Base-by-base conservation (phyloP, 1,284 basidiomycete species). In the Malassezia dermatis region DNA sequence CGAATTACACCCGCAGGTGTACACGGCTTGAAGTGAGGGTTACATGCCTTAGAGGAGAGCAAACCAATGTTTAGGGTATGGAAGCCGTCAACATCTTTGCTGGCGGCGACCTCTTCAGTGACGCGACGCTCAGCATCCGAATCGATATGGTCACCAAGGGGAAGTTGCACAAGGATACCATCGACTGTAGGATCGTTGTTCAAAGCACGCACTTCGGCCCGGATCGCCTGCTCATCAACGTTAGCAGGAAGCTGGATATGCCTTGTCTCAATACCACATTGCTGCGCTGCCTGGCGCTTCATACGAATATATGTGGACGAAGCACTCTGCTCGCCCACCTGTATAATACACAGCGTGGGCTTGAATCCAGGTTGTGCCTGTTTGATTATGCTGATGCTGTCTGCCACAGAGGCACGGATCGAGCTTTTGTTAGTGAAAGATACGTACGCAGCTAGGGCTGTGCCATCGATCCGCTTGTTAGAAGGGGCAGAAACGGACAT, bases 61-160 rank as follows among this genome's bases (percentile, higher is more conserved):
- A 90, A 86, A 26, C 94, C 94, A 65, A 98, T 96, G 78, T 98
- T 99, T 77, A 95, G 93, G 6, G 93, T 89, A 79, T 96, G 90
- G 81, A 99, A 99, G 84, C 93, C 94, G 77, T 99, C 94, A 56
- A 98, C 87, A 69, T 99, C 94, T 79, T 99, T 99, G 73, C 84
- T 81, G 13, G 90, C 89, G 61, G 83, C 85, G 64, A 99, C 83
- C n/a, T 88, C 84, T 77, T 96, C 93, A 37, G 91, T 94, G 51
- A 99, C 86, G 26, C 81, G 80, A 60, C 91, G 85, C 76, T 96
- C 93, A 28, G 84, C 89, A 27, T 88, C 87, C 17, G 85, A 77
- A 48, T 81, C 81, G 58, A 96, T 83, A 65, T 93, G 86, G 41
- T 85, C 81, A 15, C 87, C 87, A 3, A 99, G 83, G 39, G 94